Conservation (phyloP, 306 rosid genomes). For the Prunus salicina region DNA sequence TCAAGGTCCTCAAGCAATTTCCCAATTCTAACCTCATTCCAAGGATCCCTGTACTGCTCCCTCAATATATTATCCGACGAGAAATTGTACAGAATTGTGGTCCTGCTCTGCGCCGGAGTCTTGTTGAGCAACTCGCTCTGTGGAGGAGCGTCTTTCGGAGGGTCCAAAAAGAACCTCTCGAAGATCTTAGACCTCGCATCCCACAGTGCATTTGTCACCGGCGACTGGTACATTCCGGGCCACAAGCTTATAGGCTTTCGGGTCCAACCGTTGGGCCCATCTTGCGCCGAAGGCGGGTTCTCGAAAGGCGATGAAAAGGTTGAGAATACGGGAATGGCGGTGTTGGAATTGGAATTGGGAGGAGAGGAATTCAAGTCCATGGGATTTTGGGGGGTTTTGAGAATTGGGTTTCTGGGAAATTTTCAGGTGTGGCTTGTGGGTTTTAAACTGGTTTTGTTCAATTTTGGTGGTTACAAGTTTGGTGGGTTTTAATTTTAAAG, state of each 20-base stretch:
- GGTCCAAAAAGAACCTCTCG: conserved; percentile 65
- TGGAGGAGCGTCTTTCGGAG: conserved; percentile 82
- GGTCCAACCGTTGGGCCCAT: conserved; percentile 13
- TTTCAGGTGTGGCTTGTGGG: not conserved
- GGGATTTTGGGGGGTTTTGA: not conserved
- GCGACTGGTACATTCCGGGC: conserved; percentile 98
- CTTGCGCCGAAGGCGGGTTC: conserved; percentile 13
- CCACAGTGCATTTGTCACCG: conserved; percentile 92
- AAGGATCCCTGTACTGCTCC: conserved; percentile 91
- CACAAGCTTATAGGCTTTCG: conserved; percentile 70
- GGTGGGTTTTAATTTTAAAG: not conserved
- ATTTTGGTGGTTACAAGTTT: not conserved
- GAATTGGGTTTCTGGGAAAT: conserved; percentile 1
- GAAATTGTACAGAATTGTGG: conserved; percentile 64
- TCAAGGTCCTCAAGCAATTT: conserved; percentile 93
- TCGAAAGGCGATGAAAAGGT: conserved; percentile 30
- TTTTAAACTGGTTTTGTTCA: too few relatives aligned
- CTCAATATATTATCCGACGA: conserved; percentile 71
- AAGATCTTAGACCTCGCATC: conserved; percentile 66
- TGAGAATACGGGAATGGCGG: conserved; percentile 61
- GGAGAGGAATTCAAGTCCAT: conserved; percentile 58
- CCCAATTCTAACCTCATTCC: conserved; percentile 91
- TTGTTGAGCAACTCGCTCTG: conserved; percentile 78
- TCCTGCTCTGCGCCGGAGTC: conserved; percentile 82
- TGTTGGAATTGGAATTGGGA: conserved; percentile 10